phyloP scores from a whole-genome alignment of 768 basidiomycete species.

The Harrya chromipes region DNA sequence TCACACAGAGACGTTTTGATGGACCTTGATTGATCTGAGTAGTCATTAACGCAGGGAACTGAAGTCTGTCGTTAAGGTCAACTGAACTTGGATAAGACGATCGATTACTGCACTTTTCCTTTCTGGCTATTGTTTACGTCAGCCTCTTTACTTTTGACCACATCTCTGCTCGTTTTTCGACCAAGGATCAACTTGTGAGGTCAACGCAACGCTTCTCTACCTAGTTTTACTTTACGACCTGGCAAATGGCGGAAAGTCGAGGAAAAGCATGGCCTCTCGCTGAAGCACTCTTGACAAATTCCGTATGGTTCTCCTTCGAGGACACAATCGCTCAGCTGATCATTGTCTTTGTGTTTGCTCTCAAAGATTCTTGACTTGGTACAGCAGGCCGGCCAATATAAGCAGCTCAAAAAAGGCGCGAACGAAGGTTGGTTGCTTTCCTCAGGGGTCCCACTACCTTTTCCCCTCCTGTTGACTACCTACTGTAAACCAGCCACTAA shows the following conservation, averaged over 20 bases:
- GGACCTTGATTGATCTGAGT: conserved; percentile 1
- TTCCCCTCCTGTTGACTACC: background rate
- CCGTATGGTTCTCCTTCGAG: conserved; percentile 47
- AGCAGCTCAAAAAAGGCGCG: conserved; percentile 98
- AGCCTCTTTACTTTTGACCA: background rate
- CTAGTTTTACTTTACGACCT: conserved; percentile 2
- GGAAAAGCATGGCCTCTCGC: conserved; percentile 90
- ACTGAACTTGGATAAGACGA: background rate
- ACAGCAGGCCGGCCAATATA: conserved; percentile 94
- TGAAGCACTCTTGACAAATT: conserved; percentile 83
- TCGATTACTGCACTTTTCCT: conserved; percentile 3
- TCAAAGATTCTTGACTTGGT: conserved; percentile 90
- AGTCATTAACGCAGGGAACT: conserved; percentile 1
- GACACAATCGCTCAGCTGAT: background rate
- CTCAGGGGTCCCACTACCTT: background rate
- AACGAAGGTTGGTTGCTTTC: conserved; percentile 76
- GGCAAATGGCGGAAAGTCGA: conserved; percentile 59
- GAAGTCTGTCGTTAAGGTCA: background rate
- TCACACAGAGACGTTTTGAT: conserved; percentile 55
- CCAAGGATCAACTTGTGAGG: conserved; percentile 92
- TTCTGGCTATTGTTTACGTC: conserved; percentile 14
- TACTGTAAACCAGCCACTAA: conserved; percentile 70
- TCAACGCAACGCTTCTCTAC: conserved; percentile 36
- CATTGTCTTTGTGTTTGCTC: background rate
- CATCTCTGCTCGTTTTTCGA: conserved; percentile 34